Base-by-base conservation (phyloP, 108 stramenopile genomes). In the Conticribra weissflogii region DNA sequence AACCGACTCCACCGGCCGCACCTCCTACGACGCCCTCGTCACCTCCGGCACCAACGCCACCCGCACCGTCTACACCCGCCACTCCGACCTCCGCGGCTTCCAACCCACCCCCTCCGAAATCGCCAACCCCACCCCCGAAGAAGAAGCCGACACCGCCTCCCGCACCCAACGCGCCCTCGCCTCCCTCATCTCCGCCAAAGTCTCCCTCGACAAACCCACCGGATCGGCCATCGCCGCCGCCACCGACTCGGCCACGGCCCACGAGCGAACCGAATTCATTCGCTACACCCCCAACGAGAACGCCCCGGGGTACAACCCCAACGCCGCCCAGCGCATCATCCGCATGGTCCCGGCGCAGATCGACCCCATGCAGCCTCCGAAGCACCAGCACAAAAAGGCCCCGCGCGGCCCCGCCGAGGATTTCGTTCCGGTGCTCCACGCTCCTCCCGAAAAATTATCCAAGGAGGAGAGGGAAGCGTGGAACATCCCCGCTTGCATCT, bases 281-380 rank as follows among this genome's bases (percentile, higher is more conserved):
- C 83, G 89, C 47, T 98, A 98, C 91, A 98, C 95, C n/a, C 94
- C 98, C n/a, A 82, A 95, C 55, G 90, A 90, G 31, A 87, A 93
- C 72, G 99, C 98, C 3, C 97, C 98, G n/a, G 99, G 98, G 23
- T 98, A 93, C 88, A 97, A 98, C 75, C 90, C 96, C 56, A 71
- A 72, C 36, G 96, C 91, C 8, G 82, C 91, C 49, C 90, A 97
- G 66, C 91, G 99, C 15, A 96, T 99, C 54, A 96, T 99, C 67
- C 93, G 96, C 79, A 94, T 99, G 94, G 97, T 98, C 9, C 97
- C 97, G 18, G 91, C 91, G 7, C 96, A 97, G 78, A 86, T 96
- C 41, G 99, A 99, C 86, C 99, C 99, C 33, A 96, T 99, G 97
- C 94, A 96, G 88, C 99, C 98, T 21, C 97, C 99, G 54, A 98